Conservation (phyloP, 208 protist genomes). For the Trypanosoma conorhini region DNA sequence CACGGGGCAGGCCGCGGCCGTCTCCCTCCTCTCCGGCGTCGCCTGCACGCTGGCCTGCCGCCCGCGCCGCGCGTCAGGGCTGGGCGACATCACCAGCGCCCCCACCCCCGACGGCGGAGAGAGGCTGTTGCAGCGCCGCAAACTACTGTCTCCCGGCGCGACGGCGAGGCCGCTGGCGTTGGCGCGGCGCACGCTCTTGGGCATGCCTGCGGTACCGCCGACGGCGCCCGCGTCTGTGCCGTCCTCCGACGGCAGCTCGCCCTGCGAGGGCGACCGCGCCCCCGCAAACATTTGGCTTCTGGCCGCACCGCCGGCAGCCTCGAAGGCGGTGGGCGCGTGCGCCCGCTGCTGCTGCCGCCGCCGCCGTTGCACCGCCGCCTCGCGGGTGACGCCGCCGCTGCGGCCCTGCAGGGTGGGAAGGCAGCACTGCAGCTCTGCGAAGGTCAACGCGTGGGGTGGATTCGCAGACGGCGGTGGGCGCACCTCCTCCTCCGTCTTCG, state of each 20-base stretch:
- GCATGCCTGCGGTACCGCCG: not conserved
- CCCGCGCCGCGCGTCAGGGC: not conserved
- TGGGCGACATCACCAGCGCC: not conserved
- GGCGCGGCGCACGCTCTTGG: not conserved
- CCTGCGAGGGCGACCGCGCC: not conserved
- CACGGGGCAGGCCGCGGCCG: no score
- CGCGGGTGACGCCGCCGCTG: not conserved
- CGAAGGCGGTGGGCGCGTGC: not conserved
- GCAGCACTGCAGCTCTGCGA: not conserved
- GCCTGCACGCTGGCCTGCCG: not conserved
- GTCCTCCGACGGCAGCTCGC: not conserved
- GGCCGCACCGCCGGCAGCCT: no score
- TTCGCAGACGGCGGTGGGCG: not conserved
- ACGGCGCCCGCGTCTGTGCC: constrained; percentile 9
- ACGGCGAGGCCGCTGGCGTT: not conserved
- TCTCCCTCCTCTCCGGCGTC: not conserved
- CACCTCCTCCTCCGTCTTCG: not conserved
- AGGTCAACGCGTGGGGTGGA: not conserved
- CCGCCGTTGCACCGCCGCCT: no score
- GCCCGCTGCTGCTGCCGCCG: not conserved
- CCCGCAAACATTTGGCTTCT: no score
- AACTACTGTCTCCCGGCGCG: constrained; percentile 1
- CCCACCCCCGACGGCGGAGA: not conserved
- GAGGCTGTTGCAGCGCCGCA: not conserved
- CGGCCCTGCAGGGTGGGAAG: constrained; percentile 14